Evolutionary conservation across 2,329 filamentous ascomycete genomes (phyloP), one percentile per base, ranked within the genome.

Genomic region (Cladorrhinum sp.): DNA sequence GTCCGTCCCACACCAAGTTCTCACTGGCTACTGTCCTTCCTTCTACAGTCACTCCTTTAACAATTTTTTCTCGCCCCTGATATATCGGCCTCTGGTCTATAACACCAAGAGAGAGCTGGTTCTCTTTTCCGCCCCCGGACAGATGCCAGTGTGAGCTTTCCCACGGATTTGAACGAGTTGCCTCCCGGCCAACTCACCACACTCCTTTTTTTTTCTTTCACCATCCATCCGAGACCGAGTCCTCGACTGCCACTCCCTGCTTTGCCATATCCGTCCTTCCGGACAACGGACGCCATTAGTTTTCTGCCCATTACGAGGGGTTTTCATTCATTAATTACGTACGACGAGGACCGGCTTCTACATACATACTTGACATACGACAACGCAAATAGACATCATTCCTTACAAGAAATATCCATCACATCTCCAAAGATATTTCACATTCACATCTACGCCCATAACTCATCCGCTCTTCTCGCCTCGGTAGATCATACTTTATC

Each of bases 71-170:
- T 76, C 73, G 72, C 68, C 71, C 73, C 73, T 76, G 76, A 55
- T 51, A 76, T 75, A 71, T 69, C 67, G 65, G 62, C 66, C 70
- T 73, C 71, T 74, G 72, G 72, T 75, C 74, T 78, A 78, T 78
- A 78, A 72, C 70, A 72, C 74, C 78, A 78, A 78, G 80, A 83
- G 80, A 78, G 80, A 83, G 80, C 81, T 81, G 81, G 81, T 76
- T 81, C 80, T 83, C 78, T 80, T 74, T 73, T 69, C 70, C 68
- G 73, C 72, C 73, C 70, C 68, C 68, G 74, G 74, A 72, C 71
- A 71, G 74, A 76, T 73, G 69, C 70, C 74, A 74, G 73, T 72
- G 71, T 71, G 69, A 69, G 67, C 67, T 41, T 49, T 60, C 38
- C 54, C 66, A 72, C 69, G 63, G 69, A 18, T 70, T 69, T 73